Base-by-base conservation (phyloP, 176 grass and related monocot species). In the Avena sativa region DNA sequence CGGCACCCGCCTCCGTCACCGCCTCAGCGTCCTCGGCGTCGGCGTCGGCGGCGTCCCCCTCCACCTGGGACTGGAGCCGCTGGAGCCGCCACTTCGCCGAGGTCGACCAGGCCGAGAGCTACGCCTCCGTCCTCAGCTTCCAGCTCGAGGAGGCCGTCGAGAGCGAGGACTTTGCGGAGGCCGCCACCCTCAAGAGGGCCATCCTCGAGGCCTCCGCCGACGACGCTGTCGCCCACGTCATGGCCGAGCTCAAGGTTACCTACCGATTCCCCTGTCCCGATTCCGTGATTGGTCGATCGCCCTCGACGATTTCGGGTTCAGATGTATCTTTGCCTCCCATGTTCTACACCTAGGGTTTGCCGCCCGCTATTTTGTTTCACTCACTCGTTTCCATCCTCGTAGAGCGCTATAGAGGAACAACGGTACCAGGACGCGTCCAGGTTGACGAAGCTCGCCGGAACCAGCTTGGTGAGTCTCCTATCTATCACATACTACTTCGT, bases 61-160 rank as follows among this genome's bases (percentile, higher is more conserved):
- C 86, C 63, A 84, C 93, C 43, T 94, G 94, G 97, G 97, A 96
- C 47, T 96, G 97, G 97, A 79, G 80, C 49, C 89, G 91, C 9
- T 98, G 97, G 94, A 98, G 66, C 76, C 88, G 89, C 20, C 94
- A 98, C 88, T 96, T 98, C 87, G 90, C 91, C 12, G 92, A 96
- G 71, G 93, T 89, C 63, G 94, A 94, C 59, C 97, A 92, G 87
- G 87, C 90, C 40, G 94, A 98, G 89, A 98, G 82, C 89, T 93
- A 89, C 72, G 90, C 88, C 7, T 98, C 97, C 61, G 81, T 96
- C 17, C 90, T 98, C 28, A 88, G 91, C 90, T 98, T 98, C 87
- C 92, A 98, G 89, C 87, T 98, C 21, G 93, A 98, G 90, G 97
- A 98, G 89, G 97, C 97, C 43, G 88, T 98, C 17, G 97, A 98